Evolutionary conservation across 176 grass and related monocot genomes (phyloP), one percentile per base, ranked within the genome.

Genomic region (Ensete glaucum): DNA sequence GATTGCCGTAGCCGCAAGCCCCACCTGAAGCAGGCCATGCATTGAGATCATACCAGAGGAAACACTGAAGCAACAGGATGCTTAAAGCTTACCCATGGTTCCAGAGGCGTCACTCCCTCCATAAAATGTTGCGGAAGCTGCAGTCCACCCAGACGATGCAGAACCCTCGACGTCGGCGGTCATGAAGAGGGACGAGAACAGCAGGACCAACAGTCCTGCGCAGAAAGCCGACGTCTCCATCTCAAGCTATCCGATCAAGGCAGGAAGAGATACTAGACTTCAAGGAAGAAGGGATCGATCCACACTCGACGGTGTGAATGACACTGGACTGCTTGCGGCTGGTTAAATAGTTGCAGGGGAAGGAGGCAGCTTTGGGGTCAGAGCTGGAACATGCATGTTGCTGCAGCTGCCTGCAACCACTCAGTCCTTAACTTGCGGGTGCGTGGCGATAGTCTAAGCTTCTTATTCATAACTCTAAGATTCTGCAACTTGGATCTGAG

Each of bases 1-100:
- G 20, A 20, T 74, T 19, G 11, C 72, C 72, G 9, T 74, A 74
- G 9, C 72, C 72, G 23, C 72, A 74, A 5, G 72, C 72, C 1
- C 69, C 69, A n/a, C 51, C 69, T 72, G 50, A n/a, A 27, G 11
- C 7, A 1, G 12, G 13, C 64, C 21, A 65, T 14, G 3, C 34
- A 43, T 43, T 6, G 34, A 43, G 17, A 60, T 19, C 5, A 17
- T 8, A 1, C 11, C 6, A 1, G 0, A 60, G 14, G 6, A 7
- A 60, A 16, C 16, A 26, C 26, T 2, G 9, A 8, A 64, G 25
- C 23, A 12, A 1, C 21, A 12, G 6, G 8, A 26, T 24, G 29
- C 29, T 6, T 13, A 11, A 11, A 12, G 26, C 12, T 16, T 34
- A 67, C 64, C 64, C 64, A 67, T 67, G 12, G 64, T 67, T 14